Evolutionary conservation across 1,139 yeast species (phyloP).

Genomic region (Debaryomyces psychrophilus): DNA sequence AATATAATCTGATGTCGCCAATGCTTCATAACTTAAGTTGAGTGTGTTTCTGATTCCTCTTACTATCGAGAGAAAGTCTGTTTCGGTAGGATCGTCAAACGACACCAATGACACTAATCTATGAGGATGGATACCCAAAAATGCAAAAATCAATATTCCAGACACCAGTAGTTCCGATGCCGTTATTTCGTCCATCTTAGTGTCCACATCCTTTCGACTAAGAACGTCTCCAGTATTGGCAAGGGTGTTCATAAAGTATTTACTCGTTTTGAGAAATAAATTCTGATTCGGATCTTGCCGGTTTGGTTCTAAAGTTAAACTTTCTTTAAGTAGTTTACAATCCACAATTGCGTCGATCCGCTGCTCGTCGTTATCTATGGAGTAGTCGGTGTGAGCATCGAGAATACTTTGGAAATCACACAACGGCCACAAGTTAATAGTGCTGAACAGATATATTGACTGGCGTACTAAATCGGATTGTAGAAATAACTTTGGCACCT

Average conservation of each 20-base stretch:
- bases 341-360: conserved; percentile 10
- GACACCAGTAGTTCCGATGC: conserved; percentile 23
- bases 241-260: conserved; percentile 5
- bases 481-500: conserved; percentile 30
- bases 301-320: neutral
- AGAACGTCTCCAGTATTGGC: neutral
- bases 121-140: conserved; percentile 34
- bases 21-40: neutral
- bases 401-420: conserved; percentile 10
- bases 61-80: conserved; percentile 21
- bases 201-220: neutral
- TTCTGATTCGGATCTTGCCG: neutral
- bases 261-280: conserved; percentile 2
- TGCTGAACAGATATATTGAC: conserved; percentile 25
- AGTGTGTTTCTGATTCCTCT: neutral
- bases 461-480: conserved; percentile 26
- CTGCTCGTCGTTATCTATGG: conserved; percentile 4
- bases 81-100: conserved; percentile 15
- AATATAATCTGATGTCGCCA: neutral
- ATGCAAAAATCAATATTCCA: conserved; percentile 28
- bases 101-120: conserved; percentile 28
- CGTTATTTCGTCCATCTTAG: neutral
- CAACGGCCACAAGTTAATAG: conserved; percentile 21
- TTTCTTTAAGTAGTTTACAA: conserved; percentile 7
- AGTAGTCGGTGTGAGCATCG: conserved; percentile 3